Conservation (phyloP, 768 basidiomycete genomes). For the Xerocomellus intermedius region DNA sequence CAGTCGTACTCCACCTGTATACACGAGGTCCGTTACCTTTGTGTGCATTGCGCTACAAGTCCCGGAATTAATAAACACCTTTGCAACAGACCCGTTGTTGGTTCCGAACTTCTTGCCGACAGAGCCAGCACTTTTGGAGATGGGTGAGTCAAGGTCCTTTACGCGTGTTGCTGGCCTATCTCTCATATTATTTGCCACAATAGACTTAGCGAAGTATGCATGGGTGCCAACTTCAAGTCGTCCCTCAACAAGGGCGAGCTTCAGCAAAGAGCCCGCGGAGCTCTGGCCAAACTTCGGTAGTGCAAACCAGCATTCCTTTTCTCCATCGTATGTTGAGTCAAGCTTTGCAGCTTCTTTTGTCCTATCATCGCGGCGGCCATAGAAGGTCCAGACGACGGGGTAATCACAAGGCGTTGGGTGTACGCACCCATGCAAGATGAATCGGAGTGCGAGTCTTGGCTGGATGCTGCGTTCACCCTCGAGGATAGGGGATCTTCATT, state of each 20-base stretch:
- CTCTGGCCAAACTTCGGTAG: constrained; percentile 13
- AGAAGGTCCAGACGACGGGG: neutral
- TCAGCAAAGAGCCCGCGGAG: constrained; percentile 1
- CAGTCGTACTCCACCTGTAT: neutral
- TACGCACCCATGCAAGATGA: constrained; percentile 5
- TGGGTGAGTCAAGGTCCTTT: constrained; percentile 1
- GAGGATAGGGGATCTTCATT: constrained; percentile 1
- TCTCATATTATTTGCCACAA: neutral
- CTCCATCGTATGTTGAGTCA: neutral
- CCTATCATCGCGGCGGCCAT: constrained; percentile 12
- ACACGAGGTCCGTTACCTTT: constrained; percentile 2
- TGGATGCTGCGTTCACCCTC: constrained; percentile 4
- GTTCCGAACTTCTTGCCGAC: constrained; percentile 14
- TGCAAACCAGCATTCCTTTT: neutral
- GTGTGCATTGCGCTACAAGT: neutral
- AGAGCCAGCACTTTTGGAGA: constrained; percentile 2
- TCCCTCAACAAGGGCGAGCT: neutral
- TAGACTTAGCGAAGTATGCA: constrained; percentile 4
- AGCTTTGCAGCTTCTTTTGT: constrained; percentile 4
- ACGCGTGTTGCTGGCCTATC: neutral
- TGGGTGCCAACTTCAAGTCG: constrained; percentile 11
- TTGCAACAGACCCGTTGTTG: constrained; percentile 7
- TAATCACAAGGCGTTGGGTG: constrained; percentile 4
- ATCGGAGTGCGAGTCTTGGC: constrained; percentile 10
- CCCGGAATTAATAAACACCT: neutral